Base-by-base conservation (phyloP, 306 rosid species). In the Fragaria nilgerrensis region DNA sequence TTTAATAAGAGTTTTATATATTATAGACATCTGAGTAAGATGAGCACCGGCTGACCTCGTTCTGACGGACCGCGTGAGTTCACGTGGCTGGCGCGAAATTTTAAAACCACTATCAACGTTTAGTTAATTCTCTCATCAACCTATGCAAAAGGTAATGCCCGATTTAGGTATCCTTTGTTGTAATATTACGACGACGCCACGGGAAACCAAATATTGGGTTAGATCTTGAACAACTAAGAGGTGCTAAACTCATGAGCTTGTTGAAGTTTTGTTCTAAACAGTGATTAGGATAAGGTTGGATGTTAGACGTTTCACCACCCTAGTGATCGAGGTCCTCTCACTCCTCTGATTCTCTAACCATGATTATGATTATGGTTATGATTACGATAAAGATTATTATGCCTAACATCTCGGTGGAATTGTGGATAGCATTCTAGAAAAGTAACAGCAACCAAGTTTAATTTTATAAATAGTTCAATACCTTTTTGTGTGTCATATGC, bases 31-130 rank as follows among this genome's bases (percentile, higher is more conserved):
- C n/a, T 23, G 17, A 45, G 58, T 41, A 9, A 3, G 4, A 22
- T 71, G 34, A 27, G 47, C 78, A 20, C n/a, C 22, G 32, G 70
- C 77, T 5, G 17, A 17, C 76, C 45, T n/a, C 52, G 3, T 9
- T 53, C 79, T 9, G 45, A 63, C 56, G 23, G 68, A 39, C 43
- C 44, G 67, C 82, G 81, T 80, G 84, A 44, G 27, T 39, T 68
- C 84, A 77, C 84, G 81, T 73, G 87, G 80, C 53, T 32, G 72
- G 82, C 82, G 80, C 82, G 75, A 77, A 74, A 61, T 68, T 76
- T 80, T 11, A 68, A 4, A 73, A 80, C 47, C n/a, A 70, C 25
- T 52, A 2, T 56, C 16, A 0, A 22, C 14, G 5, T 44, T 29
- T n/a, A 9, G 23, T 45, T 27, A 17, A 9, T 44, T 15, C 29